Conservation (phyloP, 139 green algal species). For the Tetradesmus lagerheimii region DNA sequence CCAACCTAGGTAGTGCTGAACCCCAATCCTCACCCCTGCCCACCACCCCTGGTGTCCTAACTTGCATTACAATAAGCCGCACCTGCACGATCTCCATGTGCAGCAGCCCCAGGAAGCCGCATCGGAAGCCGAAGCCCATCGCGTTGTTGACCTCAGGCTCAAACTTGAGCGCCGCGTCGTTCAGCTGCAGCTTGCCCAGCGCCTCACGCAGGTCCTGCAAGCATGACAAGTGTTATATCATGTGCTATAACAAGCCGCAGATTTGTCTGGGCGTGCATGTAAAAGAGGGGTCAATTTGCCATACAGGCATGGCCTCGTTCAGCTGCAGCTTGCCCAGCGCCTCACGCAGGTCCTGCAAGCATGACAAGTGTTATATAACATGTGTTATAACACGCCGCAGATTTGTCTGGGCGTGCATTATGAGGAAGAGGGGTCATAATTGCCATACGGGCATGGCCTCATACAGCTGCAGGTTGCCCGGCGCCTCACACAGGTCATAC, state of each 20-base stretch:
- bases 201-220: slow-evolving; percentile 92
- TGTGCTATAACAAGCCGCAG: too few relatives aligned
- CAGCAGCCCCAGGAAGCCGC: slow-evolving; percentile 97
- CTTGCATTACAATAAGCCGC: neutral
- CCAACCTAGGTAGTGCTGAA: too few relatives aligned
- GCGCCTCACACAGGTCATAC: slow-evolving; percentile 91
- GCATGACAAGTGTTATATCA: neutral
- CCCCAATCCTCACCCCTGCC: too few relatives aligned
- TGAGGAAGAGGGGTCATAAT: too few relatives aligned
- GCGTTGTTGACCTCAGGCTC: slow-evolving; percentile 93
- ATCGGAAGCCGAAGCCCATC: slow-evolving; percentile 99
- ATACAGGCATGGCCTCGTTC: too few relatives aligned
- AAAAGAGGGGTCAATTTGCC: too few relatives aligned
- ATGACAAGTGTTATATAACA: neutral
- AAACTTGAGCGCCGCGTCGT: slow-evolving; percentile 94
- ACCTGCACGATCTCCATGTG: slow-evolving; percentile 99
- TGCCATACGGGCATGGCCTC: too few relatives aligned
- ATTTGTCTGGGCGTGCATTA: too few relatives aligned
- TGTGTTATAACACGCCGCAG: too few relatives aligned
- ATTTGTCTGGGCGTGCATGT: too few relatives aligned
- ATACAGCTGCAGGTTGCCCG: slow-evolving; percentile 98
- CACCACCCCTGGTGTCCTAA: too few relatives aligned
- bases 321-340: slow-evolving; percentile 97
- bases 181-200: slow-evolving; percentile 98
- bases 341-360: slow-evolving; percentile 87